A percentile compares a stretch with the other conserved stretches of the same genome.
Evolutionary conservation across 208 protist genomes (phyloP).

Genomic region (Wallacemonas rigidus): DNA sequence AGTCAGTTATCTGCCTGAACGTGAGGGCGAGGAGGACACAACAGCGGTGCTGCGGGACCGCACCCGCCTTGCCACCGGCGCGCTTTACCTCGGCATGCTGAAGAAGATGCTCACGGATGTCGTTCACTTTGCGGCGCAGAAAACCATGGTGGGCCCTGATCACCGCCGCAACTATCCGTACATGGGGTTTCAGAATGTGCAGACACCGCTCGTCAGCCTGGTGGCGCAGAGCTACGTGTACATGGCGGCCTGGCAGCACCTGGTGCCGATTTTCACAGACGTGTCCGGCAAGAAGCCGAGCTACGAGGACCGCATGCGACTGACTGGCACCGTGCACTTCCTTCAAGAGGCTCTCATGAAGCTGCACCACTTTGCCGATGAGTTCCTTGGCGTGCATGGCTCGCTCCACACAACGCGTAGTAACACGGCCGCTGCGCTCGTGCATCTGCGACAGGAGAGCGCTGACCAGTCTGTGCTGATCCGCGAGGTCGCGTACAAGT

Average conservation of each 20-base stretch:
- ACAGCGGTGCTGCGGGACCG: conserved; percentile 61
- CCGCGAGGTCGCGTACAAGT: conserved; percentile 83
- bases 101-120: conserved; percentile 71
- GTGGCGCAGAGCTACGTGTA: conserved; percentile 79
- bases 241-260: conserved; percentile 60
- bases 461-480: conserved; percentile 71
- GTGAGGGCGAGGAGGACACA: conserved; percentile 35
- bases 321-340: conserved; percentile 78
- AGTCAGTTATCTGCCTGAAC: conserved; percentile 40
- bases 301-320: conserved; percentile 80
- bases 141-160: conserved; percentile 73
- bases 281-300: conserved; percentile 28
- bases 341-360: conserved; percentile 71
- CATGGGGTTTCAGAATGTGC: conserved; percentile 86
- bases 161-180: conserved; percentile 80
- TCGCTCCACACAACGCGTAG: conserved; percentile 55
- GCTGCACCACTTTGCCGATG: conserved; percentile 52
- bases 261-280: conserved; percentile 62
- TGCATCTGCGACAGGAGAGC: conserved; percentile 81
- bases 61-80: conserved; percentile 69
- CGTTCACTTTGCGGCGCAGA: conserved; percentile 61
- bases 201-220: conserved; percentile 79
- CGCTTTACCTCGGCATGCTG: conserved; percentile 64
- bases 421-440: conserved; percentile 38
- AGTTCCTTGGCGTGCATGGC: conserved; percentile 66